Evolutionary conservation across 768 basidiomycete genomes (phyloP), one percentile per base, ranked within the genome.

Genomic region (Ramaria rubella): DNA sequence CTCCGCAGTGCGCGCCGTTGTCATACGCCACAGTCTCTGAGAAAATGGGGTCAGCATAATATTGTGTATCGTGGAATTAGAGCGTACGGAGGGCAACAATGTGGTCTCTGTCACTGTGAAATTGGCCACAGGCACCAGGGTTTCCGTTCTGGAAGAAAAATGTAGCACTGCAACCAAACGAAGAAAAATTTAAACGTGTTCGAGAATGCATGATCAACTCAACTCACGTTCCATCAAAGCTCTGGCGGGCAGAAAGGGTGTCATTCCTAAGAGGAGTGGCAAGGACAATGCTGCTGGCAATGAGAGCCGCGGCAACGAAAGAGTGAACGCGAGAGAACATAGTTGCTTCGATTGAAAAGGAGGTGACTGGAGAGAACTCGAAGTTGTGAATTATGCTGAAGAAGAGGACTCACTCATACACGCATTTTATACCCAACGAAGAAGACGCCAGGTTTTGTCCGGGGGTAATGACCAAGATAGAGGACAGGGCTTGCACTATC

Each of bases 81-180:
- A 8, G 24, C 52, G n/a, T 53, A 53, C 52, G 52, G 50, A 77
- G 65, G 49, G 75, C 75, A 63, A 72, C 67, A 55, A 75, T 65
- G 55, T 63, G 60, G 54, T 63, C 67, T 26, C 14, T 62, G 70
- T 95, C 94, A 2, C 64, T 57, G 76, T 81, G 68, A 31, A 72
- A 64, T 29, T 52, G 61, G 44, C 94, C 94, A 69, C 94, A 96
- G 5, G 90, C 87, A 53, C 94, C 94, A 7, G 87, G 74, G 36
- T 75, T 75, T 46, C 86, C 87, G 46, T 80, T 72, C 75, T 90
- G 89, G 70, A 75, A 79, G 75, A 78, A 91, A 68, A 69, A 86
- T 2, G 85, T 86, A 34, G 79, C 84, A 58, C 82, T 83, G 31
- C 11, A 9, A 19, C 31, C 17, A 50, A 75, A 64, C 48, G 73